Evolutionary conservation across 108 stramenopile genomes (phyloP).

Genomic region (Cylindrotheca closterium): DNA sequence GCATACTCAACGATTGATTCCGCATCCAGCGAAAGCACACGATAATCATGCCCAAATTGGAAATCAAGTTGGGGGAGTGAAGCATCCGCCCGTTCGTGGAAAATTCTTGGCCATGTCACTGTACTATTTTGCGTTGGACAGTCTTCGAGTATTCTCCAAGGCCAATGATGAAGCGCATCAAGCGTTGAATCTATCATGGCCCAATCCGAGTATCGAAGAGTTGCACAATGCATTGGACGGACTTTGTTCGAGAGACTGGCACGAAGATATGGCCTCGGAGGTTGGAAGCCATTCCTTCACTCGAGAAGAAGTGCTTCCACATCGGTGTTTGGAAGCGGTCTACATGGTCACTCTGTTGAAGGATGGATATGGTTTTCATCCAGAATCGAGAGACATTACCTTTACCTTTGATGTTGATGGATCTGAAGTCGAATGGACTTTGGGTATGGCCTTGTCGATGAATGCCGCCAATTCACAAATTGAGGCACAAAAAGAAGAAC

Average conservation of each 20-base stretch:
- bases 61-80: conserved; percentile 68
- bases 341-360: conserved; percentile 87
- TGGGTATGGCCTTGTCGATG: conserved; percentile 78
- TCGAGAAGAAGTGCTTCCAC: conserved; percentile 72
- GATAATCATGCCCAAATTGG: conserved; percentile 47
- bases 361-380: conserved; percentile 90
- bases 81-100: conserved; percentile 80
- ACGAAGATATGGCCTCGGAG: conserved; percentile 68
- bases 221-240: conserved; percentile 75
- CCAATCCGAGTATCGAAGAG: conserved; percentile 80
- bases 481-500: too few species aligned
- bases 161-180: conserved; percentile 59
- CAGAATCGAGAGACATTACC: conserved; percentile 76
- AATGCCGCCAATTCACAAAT: too few species aligned
- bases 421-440: conserved; percentile 87
- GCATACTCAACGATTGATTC: conserved; percentile 73
- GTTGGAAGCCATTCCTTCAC: conserved; percentile 71
- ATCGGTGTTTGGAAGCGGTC: conserved; percentile 84
- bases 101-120: conserved; percentile 92
- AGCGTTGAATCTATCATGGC: conserved; percentile 66
- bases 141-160: conserved; percentile 76
- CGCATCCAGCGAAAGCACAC: conserved; percentile 64
- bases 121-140: conserved; percentile 90
- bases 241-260: conserved; percentile 80
- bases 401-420: conserved; percentile 87